Evolutionary conservation across 2,329 filamentous ascomycete genomes (phyloP).

Genomic region (Neoarthrinium moseri): DNA sequence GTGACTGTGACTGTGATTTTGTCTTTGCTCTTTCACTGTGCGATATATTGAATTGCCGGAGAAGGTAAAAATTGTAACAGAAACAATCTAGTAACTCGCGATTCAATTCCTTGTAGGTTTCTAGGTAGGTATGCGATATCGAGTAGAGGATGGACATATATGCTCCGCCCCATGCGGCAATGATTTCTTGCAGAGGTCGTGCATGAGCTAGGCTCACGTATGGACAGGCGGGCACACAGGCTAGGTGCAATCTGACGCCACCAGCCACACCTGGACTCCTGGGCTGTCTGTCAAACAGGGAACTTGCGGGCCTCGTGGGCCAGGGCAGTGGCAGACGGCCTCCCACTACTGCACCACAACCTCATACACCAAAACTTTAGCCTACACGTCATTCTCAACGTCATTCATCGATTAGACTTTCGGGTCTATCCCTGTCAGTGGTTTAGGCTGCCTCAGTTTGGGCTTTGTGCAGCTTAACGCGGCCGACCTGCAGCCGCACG

Average conservation of each 20-base stretch:
- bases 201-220: too few species aligned
- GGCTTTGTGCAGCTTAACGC: not conserved
- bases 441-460: not conserved
- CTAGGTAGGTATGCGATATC: not conserved
- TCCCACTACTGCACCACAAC: constrained; percentile 8
- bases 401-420: constrained; percentile 13
- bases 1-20: too few species aligned
- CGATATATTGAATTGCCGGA: too few species aligned
- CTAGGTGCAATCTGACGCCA: too few species aligned
- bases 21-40: too few species aligned
- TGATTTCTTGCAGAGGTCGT: too few species aligned
- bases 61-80: not conserved
- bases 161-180: too few species aligned
- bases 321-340: not conserved
- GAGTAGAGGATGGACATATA: too few species aligned
- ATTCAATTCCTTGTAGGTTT: not conserved
- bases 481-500: not conserved
- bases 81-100: not conserved
- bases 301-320: constrained; percentile 4
- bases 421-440: constrained; percentile 4
- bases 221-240: too few species aligned
- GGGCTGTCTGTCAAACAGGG: constrained; percentile 8
- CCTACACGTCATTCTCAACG: constrained; percentile 21
- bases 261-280: constrained; percentile 4
- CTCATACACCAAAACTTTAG: constrained; percentile 15